Evolutionary conservation across 2,329 filamentous ascomycete species (phyloP), one percentile per base, ranked within the genome.

Genomic region (Canariomyces notabilis): DNA sequence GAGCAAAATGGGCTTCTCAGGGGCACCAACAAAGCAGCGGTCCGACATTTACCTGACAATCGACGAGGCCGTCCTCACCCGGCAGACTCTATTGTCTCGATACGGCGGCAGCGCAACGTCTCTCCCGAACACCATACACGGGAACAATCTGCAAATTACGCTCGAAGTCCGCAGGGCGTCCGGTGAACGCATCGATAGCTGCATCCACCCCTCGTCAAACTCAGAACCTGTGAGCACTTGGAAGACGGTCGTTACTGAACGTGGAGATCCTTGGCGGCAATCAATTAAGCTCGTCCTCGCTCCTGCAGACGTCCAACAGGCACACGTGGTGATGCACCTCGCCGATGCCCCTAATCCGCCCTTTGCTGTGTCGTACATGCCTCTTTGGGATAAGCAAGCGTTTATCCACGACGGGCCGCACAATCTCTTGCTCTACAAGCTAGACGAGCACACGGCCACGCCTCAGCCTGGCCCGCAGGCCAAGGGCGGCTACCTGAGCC

Each of bases 41-140:
- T 96, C 89, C 9, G 94, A 98, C 64, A 97, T 98, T 41, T 98
- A 98, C 62, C 67, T 98, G 36, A 96, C 89, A 0, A 67, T 98
- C 38, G 81, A 82, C 48, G 83, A 89, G 53, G 87, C 89, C 0
- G 75, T 83, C n/a, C 72, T 98, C 19, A 83, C 85, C 15, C 82
- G 82, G 47, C 88, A 95, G 58, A 83, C 85, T 26, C 64, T 83
- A 0, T 63, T 85, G n/a, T 83, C 80, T 6, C 71, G 80, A n/a
- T 79, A 71, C 34, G 74, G 72, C 18, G 89, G 88, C n/a, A 87
- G 85, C 52, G 83, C 91, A 9, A 82, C 85, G 2, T 71, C 91
- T 1, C 75, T 87, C 22, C 76, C 83, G 2, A 71, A 73, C 14
- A 78, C 75, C 15, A 59, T 82, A 16, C 74, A 79, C 4, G 80